Percentiles rank a stretch among this genome's conserved stretches.
Evolutionary conservation across 2,329 filamentous ascomycete genomes (phyloP).

Genomic region (Ophiostoma quercus): DNA sequence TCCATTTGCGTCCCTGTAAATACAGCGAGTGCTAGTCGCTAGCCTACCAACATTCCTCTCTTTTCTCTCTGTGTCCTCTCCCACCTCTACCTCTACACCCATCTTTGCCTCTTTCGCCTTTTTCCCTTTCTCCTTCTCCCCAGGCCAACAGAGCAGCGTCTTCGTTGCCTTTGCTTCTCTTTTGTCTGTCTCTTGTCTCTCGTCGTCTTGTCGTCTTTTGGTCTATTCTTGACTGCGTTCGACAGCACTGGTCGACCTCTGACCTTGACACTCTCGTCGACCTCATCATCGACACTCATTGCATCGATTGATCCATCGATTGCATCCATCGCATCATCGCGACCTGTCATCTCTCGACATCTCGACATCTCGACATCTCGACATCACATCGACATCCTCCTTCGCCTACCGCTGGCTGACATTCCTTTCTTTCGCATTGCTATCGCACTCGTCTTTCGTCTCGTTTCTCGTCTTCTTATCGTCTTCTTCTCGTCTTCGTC

Average conservation of each 20-base stretch:
- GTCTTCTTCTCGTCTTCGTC: neutral
- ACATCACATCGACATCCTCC: neutral
- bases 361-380: neutral
- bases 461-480: no score
- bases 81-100: no score
- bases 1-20: neutral
- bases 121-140: constrained; percentile 9
- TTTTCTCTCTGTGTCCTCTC: neutral
- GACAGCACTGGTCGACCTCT: neutral
- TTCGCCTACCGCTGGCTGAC: no score
- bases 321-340: neutral
- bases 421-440: no score
- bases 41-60: constrained; percentile 4
- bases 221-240: neutral
- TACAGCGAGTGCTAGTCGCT: neutral
- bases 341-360: neutral
- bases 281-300: neutral
- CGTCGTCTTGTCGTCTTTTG: no score
- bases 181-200: neutral
- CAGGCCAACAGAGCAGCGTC: constrained; percentile 17
- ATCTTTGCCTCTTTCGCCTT: neutral
- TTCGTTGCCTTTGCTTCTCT: constrained; percentile 14
- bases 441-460: no score
- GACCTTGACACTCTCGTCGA: neutral
- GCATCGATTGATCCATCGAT: neutral